phyloP scores from a whole-genome alignment of 2,329 filamentous ascomycete species.

The Aspergillus ibericus region DNA sequence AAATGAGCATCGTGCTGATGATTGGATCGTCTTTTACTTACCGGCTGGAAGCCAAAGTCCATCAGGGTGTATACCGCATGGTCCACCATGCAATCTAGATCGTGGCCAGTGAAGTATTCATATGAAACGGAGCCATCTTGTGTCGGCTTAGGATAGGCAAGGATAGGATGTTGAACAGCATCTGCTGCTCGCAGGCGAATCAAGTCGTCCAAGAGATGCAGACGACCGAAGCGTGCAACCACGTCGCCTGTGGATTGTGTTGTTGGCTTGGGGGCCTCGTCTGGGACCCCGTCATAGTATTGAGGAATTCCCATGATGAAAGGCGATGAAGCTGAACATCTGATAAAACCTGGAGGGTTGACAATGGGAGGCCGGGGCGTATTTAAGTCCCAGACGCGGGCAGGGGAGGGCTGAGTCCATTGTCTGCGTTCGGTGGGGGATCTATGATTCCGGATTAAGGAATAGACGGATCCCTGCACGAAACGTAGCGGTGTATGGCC shows the following conservation, averaged over 20 bases:
- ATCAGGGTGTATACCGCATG: slow-evolving; percentile 35
- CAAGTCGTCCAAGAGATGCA: slow-evolving; percentile 45
- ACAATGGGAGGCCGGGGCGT: not conserved
- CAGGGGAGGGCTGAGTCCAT: not conserved
- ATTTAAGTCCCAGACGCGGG: not conserved
- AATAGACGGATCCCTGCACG: not conserved
- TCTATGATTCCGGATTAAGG: not conserved
- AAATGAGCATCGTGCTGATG: not conserved
- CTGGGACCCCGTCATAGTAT: slow-evolving; percentile 10
- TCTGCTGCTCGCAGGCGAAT: slow-evolving; percentile 43
- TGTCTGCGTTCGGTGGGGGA: not conserved
- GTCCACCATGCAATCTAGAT: slow-evolving; percentile 45
- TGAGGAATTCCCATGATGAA: slow-evolving; percentile 21
- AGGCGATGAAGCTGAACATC: not conserved
- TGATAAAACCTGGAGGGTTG: not conserved
- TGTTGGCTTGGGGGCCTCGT: not conserved
- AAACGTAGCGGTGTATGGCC: slow-evolving; percentile 6
- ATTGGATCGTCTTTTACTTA: not conserved
- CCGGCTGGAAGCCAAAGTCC: slow-evolving; percentile 19
- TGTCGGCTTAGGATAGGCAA: slow-evolving; percentile 40
- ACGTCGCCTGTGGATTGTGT: slow-evolving; percentile 13
- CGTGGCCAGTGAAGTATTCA: slow-evolving; percentile 43
- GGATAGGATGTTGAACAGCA: slow-evolving; percentile 41
- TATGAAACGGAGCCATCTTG: slow-evolving; percentile 36
- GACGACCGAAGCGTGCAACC: slow-evolving; percentile 38